A percentile compares a stretch with the other conserved stretches of the same genome.
Conservation (phyloP, 2,329 filamentous ascomycete species). For the Trichophyton simii region DNA sequence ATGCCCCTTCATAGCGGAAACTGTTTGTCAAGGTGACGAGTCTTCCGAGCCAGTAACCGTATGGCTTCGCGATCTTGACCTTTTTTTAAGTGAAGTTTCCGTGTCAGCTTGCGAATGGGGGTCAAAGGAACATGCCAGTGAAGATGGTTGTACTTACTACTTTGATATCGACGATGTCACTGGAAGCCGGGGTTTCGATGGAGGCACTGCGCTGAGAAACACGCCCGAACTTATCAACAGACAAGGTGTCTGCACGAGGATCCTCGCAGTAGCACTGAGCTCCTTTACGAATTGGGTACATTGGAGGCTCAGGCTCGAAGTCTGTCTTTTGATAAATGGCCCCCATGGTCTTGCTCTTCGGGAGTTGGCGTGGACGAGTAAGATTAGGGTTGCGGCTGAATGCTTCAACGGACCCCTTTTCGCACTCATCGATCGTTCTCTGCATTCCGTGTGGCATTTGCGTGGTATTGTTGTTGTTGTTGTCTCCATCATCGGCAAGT, state of each 20-base stretch:
- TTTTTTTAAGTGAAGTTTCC: conserved; percentile 5
- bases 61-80: conserved; percentile 18
- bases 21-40: conserved; percentile 22
- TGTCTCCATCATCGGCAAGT: not conserved
- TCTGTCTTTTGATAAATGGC: not conserved
- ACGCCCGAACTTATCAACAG: not conserved
- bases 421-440: not conserved
- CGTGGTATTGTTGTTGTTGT: not conserved
- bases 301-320: not conserved
- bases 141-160: not conserved
- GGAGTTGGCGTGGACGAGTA: not conserved
- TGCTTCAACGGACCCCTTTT: not conserved
- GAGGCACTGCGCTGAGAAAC: not conserved
- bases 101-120: not conserved
- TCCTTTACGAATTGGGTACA: not conserved
- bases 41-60: conserved; percentile 23
- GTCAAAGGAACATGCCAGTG: not conserved
- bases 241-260: not conserved
- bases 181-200: not conserved
- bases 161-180: not conserved
- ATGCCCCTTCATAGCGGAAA: conserved; percentile 24
- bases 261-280: not conserved
- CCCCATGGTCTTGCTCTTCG: conserved; percentile 1
- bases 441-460: not conserved
- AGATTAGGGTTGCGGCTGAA: not conserved